phyloP scores from a whole-genome alignment of 2,329 filamentous ascomycete genomes.

The Blastomyces emzantsi region DNA sequence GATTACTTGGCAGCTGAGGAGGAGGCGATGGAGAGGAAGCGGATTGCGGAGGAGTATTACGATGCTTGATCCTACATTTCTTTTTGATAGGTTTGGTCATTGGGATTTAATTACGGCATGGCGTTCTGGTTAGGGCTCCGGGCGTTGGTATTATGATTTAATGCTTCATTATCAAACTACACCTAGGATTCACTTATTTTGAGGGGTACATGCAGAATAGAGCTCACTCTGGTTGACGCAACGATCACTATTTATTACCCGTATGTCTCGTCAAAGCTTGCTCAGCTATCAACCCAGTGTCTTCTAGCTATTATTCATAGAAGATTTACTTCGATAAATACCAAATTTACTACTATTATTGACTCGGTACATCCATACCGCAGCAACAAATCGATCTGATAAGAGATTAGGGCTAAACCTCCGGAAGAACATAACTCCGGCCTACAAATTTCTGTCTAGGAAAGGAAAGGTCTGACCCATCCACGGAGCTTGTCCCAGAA shows the following conservation, averaged over 20 bases:
- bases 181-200: not conserved
- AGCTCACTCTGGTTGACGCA: not conserved
- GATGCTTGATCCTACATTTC: conserved; percentile 1
- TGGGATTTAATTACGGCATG: not conserved
- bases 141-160: not conserved
- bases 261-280: not conserved
- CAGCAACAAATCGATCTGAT: not conserved
- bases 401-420: conserved; percentile 9
- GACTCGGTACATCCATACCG: not conserved
- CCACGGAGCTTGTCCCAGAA: not conserved
- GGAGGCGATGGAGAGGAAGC: conserved; percentile 52
- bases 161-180: not conserved
- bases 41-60: conserved; percentile 32
- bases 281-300: not conserved
- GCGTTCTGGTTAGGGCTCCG: not conserved
- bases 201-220: not conserved
- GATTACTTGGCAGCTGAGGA: conserved; percentile 70
- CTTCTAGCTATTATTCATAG: not conserved
- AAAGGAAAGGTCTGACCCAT: not conserved
- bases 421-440: conserved; percentile 8
- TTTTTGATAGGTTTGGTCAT: not conserved
- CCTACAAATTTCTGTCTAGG: not conserved
- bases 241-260: not conserved
- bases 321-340: no score
- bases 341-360: not conserved